Conservation (phyloP, 352 stramenopile genomes). For the Phytopythium cucurbitacearum region DNA sequence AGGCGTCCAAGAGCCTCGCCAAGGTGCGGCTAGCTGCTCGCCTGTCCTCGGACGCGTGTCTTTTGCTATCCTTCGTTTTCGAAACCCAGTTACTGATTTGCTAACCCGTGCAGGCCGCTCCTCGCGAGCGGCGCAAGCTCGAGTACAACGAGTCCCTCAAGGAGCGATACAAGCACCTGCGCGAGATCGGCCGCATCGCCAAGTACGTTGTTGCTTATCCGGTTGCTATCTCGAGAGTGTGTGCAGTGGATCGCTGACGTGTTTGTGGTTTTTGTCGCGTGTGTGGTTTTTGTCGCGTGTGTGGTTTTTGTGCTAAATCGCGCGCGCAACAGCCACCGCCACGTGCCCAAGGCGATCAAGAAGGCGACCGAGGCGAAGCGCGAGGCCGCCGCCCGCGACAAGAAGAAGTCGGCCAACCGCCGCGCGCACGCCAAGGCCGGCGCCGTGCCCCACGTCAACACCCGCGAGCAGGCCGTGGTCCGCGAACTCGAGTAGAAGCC, state of each 20-base stretch:
- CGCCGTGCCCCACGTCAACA: constrained; percentile 68
- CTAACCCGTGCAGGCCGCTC: constrained; percentile 25
- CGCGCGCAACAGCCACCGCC: constrained; percentile 70
- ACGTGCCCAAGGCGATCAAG: constrained; percentile 97
- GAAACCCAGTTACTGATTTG: not conserved
- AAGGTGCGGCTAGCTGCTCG: constrained; percentile 50
- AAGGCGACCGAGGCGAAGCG: constrained; percentile 92
- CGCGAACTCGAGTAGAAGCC: constrained; percentile 71
- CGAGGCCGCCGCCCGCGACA: constrained; percentile 72
- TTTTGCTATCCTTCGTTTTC: constrained; percentile 10
- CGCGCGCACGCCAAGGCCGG: constrained; percentile 75
- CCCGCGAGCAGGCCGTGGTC: constrained; percentile 72
- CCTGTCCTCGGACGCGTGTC: constrained; percentile 4
- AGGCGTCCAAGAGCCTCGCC: constrained; percentile 92
- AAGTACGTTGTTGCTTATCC: constrained; percentile 54
- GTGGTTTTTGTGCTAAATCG: constrained; percentile 12
- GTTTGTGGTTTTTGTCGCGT: not conserved
- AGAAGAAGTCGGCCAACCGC: constrained; percentile 85
- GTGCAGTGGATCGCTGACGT: not conserved
- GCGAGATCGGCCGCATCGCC: constrained; percentile 93
- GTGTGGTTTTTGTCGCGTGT: constrained; percentile 8
- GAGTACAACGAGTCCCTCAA: constrained; percentile 98
- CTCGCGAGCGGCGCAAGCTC: constrained; percentile 87
- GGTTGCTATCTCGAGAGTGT: too few species aligned
- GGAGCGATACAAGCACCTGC: constrained; percentile 92